Evolutionary conservation across 2,329 filamentous ascomycete genomes (phyloP).

Genomic region (Aspergillus sp.): DNA sequence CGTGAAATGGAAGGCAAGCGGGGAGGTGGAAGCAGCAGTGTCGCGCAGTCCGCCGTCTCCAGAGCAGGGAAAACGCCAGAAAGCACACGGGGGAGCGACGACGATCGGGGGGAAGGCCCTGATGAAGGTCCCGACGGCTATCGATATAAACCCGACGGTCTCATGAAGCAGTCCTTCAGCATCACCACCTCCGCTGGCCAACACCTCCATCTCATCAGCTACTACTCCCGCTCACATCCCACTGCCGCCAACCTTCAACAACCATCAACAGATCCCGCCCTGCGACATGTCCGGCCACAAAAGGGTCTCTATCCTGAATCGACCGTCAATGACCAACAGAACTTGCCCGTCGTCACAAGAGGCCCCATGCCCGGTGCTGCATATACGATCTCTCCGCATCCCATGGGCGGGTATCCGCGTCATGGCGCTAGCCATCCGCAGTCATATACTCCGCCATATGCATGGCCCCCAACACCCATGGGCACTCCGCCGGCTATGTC

Average conservation of each 20-base stretch:
- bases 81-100: constrained; percentile 71
- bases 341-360: constrained; percentile 72
- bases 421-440: constrained; percentile 32
- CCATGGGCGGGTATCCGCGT: constrained; percentile 50
- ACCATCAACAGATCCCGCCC: constrained; percentile 69
- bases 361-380: constrained; percentile 57
- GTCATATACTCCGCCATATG: constrained; percentile 35
- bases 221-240: constrained; percentile 77
- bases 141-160: constrained; percentile 87
- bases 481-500: constrained; percentile 36
- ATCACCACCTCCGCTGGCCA: constrained; percentile 88
- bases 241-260: constrained; percentile 67
- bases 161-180: constrained; percentile 99
- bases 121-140: constrained; percentile 80
- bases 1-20: constrained; percentile 98
- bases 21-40: constrained; percentile 68
- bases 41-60: constrained; percentile 53
- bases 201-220: constrained; percentile 95
- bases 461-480: constrained; percentile 41
- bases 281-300: constrained; percentile 75
- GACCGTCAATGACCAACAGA: constrained; percentile 76
- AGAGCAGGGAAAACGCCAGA: constrained; percentile 72
- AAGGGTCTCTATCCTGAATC: constrained; percentile 98
- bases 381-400: constrained; percentile 48
- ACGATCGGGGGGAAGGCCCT: constrained; percentile 62